Base-by-base conservation (phyloP, 73 alveolate genomes). In the Tetrahymena borealis region DNA sequence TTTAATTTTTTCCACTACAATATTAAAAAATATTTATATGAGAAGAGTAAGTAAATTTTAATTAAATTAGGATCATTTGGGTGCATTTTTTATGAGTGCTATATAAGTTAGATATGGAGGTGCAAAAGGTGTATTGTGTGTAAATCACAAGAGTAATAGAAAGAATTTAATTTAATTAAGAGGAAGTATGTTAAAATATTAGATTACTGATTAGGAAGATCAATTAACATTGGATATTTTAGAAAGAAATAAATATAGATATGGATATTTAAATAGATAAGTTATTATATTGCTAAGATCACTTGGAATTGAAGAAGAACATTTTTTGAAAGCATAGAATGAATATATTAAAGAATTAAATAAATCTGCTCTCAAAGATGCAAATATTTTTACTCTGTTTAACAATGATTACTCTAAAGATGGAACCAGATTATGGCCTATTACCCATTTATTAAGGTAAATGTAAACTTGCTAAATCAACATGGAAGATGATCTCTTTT, bases 251-350 rank as follows among this genome's bases (percentile, higher is more conserved):
- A 96, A 96, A 43, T 97, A 91, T 90, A 94, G 97, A 40, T 91
- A 94, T 9, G 98, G 99, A 4, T 96, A 96, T 91, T 92, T 97
- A 93, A 97, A 97, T 96, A 94, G 99, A 40, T 96, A 97, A 94
- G 95, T 97, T 39, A 96, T 97, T 35, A 95, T 95, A 93, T 90
- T 97, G 40, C 91, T 97, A 39, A 91, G 91, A 92, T 92, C 97
- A 7, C 78, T 94, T 15, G 98, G 98, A 6, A 96, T 97, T 24
- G 41, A 85, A 35, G 94, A 96, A 10, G 33, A 78, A 91, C 91
- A 91, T 41, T 97, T 96, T 91, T 91, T 91, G 60, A 78, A 91
- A 93, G 94, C 96, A 37, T 91, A 91, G 78, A 43, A 91, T 41
- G 98, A 94, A 39, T 93, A 94, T 78, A 91, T 95, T 43, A 85